Evolutionary conservation across 352 stramenopile genomes (phyloP), one percentile per base, ranked within the genome.

Genomic region (Saprolegnia parasitica): DNA sequence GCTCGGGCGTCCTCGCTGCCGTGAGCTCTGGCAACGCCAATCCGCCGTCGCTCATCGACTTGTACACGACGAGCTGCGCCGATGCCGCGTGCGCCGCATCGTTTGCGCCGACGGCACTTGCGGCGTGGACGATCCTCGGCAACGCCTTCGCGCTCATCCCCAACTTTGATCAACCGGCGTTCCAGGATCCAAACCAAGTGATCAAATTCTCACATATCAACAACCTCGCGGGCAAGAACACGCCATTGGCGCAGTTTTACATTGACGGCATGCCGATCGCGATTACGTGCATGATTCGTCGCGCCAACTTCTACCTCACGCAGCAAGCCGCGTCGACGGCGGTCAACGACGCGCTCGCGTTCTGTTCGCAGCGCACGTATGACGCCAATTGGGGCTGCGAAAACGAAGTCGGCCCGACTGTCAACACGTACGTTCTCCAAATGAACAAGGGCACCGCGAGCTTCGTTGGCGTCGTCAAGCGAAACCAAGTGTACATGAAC

Each of bases 121-220:
- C 11, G 15, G 64, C 67, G 10, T 62, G 67, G 21, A 56, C 62
- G 24, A 11, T 40, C 13, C 49, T 74, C 24, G 71, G 32, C 8
- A 50, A 45, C 4, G 67, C 71, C 4, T 74, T 74, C 42, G n/a
- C 40, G 15, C 21, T 49, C 8, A 68, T 74, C 52, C 45, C 71
- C 2, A 32, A 29, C 18, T 74, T 74, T 52, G 65, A 74, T 11
- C 40, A 66, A 15, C 52, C 64, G 0, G 46, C 45, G 24, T 32
- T 74, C 32, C 49, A 46, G 24, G 21, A 56, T n/a, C 42, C 56
- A 23, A 13, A 35, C 0, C 39, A 71, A 20, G 37, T 37, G 21
- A 37, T 74, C 42, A 24, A 62, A 24, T n/a, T 74, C n/a, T 16
- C 67, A 37, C 65, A 74, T n/a, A 56, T 74, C 42, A 74, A 72